Conservation (phyloP, 208 protist genomes). For the Strigomonas culicis region DNA sequence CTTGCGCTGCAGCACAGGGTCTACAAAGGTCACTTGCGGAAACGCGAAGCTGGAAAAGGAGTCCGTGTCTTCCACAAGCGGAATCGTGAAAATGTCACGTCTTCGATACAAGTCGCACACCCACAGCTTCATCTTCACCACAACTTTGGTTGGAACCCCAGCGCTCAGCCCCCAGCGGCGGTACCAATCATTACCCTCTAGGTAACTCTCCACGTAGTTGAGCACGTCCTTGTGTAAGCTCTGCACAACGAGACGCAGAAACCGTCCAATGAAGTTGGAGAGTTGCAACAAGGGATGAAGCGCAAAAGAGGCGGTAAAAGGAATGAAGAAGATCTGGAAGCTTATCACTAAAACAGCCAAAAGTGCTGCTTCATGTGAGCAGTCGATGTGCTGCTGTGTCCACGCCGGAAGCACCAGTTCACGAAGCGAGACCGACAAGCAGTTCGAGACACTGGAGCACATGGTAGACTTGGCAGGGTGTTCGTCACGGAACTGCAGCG, state of each 20-base stretch:
- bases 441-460: conserved; percentile 31
- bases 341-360: conserved; percentile 45
- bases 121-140: conserved; percentile 37
- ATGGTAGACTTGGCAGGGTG: conserved; percentile 10
- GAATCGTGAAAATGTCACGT: conserved; percentile 4
- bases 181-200: conserved; percentile 70
- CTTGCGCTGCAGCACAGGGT: conserved; percentile 7
- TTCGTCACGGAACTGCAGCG: conserved; percentile 29
- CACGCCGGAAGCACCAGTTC: conserved; percentile 63
- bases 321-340: conserved; percentile 62
- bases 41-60: conserved; percentile 19
- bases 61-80: conserved; percentile 8
- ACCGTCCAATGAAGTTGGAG: conserved; percentile 71
- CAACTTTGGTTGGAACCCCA: conserved; percentile 32
- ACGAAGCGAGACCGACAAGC: conserved; percentile 49
- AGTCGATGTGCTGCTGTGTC: conserved; percentile 42
- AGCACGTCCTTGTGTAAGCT: conserved; percentile 70
- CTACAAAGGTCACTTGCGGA: conserved; percentile 29
- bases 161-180: conserved; percentile 44
- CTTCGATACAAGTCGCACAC: conserved; percentile 21
- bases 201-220: conserved; percentile 65
- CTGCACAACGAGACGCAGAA: conserved; percentile 66
- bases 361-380: conserved; percentile 32
- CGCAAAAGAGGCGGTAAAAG: conserved; percentile 44
- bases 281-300: conserved; percentile 65